phyloP scores from a whole-genome alignment of 2,329 filamentous ascomycete species.

The Pseudocercospora eumusae region DNA sequence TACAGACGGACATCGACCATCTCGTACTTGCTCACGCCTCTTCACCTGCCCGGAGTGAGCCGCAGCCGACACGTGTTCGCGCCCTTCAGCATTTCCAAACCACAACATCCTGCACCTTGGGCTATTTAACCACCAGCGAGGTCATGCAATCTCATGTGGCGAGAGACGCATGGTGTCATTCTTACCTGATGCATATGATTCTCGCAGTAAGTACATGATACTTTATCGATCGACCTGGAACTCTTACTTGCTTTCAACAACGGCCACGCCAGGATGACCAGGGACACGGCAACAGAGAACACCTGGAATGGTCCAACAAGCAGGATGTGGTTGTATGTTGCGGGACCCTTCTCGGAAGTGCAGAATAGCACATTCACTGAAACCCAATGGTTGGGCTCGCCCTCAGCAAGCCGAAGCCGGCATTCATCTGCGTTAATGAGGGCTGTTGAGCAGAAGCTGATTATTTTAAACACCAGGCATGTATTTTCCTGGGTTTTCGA shows the following conservation, averaged over 20 bases:
- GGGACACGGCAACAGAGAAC: conserved; percentile 54
- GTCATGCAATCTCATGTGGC: conserved; percentile 26
- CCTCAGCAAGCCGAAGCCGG: too few relatives aligned
- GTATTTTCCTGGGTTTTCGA: conserved; percentile 57
- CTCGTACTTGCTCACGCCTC: not conserved
- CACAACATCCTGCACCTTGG: conserved; percentile 23
- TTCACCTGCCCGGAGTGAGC: not conserved
- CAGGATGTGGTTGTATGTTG: conserved; percentile 57
- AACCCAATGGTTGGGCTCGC: too few relatives aligned
- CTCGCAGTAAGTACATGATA: conserved; percentile 33
- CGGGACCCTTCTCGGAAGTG: conserved; percentile 49
- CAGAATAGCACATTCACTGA: too few relatives aligned
- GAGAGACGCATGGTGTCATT: conserved; percentile 23
- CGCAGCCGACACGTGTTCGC: conserved; percentile 10
- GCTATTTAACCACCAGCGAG: conserved; percentile 9
- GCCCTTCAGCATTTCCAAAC: conserved; percentile 28
- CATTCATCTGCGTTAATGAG: too few relatives aligned
- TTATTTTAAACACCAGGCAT: conserved; percentile 37
- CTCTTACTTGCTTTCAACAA: conserved; percentile 43
- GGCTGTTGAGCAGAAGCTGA: too few relatives aligned
- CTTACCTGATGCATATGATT: conserved; percentile 30
- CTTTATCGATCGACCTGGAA: conserved; percentile 36
- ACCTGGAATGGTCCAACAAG: conserved; percentile 58
- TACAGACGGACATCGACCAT: conserved; percentile 18
- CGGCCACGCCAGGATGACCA: conserved; percentile 49